A percentile compares a stretch with the other conserved stretches of the same genome.
phyloP scores from a whole-genome alignment of 257 asterid species.

The Cinchona pubescens region DNA sequence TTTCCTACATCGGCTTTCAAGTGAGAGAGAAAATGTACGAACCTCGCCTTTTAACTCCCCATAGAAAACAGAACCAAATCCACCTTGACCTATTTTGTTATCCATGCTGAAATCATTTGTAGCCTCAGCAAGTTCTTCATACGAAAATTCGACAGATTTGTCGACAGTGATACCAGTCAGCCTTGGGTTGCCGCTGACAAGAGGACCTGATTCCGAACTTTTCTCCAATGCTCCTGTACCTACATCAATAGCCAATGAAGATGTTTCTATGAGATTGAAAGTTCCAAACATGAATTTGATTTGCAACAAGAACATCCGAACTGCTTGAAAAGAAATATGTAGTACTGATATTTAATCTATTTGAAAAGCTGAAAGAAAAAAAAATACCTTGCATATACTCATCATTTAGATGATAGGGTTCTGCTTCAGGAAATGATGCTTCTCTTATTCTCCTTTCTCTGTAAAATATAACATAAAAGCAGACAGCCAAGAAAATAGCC shows the following conservation, averaged over 20 bases:
- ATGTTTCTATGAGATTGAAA: background rate
- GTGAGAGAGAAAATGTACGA: constrained; percentile 21
- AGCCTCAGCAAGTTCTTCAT: constrained; percentile 67
- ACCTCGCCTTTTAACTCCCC: constrained; percentile 89
- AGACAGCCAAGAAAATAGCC: constrained; percentile 35
- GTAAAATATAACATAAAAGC: constrained; percentile 43
- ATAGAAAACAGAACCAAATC: constrained; percentile 72
- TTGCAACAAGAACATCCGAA: background rate
- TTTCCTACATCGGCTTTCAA: background rate
- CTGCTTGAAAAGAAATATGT: constrained; percentile 5
- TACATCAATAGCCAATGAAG: constrained; percentile 16
- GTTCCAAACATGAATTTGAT: background rate
- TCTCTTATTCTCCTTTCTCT: constrained; percentile 33
- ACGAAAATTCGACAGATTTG: constrained; percentile 72
- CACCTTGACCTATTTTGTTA: constrained; percentile 83
- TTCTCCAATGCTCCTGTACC: constrained; percentile 32
- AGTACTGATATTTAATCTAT: background rate
- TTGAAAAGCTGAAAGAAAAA: background rate
- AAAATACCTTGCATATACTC: constrained; percentile 38
- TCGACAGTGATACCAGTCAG: constrained; percentile 65
- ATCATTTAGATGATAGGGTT: constrained; percentile 23
- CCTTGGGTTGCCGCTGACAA: constrained; percentile 34
- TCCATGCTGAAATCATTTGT: constrained; percentile 52
- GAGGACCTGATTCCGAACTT: constrained; percentile 38
- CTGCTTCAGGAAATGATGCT: constrained; percentile 24